Conservation (phyloP, 805 yeast genomes). For the Blastobotrys attinorum region DNA sequence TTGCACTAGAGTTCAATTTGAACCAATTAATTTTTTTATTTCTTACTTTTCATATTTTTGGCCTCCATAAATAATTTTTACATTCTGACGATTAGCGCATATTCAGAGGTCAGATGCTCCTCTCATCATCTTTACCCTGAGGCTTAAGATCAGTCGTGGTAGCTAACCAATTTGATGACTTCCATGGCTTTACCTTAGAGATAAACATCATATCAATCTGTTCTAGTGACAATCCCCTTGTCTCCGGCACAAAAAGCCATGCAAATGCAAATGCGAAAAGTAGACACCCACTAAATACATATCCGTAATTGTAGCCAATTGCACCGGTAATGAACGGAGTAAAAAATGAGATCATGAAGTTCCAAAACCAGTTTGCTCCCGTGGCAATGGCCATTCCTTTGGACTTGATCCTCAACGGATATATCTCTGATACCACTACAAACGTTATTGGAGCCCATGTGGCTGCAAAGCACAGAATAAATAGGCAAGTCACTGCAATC, state of each 20-base stretch:
- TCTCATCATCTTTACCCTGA: no score
- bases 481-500: conserved; percentile 35
- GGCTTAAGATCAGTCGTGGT: no score
- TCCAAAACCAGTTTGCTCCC: conserved; percentile 37
- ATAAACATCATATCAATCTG: conserved; percentile 38
- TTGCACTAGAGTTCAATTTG: no score
- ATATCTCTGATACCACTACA: conserved; percentile 61
- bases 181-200: neutral
- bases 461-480: conserved; percentile 43
- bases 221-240: conserved; percentile 74
- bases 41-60: no score
- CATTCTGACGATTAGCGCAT: no score
- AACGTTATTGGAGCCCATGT: conserved; percentile 62
- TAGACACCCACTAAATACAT: conserved; percentile 54
- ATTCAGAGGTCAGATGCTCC: no score
- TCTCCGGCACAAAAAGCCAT: conserved; percentile 65
- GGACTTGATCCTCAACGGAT: conserved; percentile 51
- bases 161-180: neutral
- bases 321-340: conserved; percentile 59
- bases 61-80: no score
- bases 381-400: conserved; percentile 52
- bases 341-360: conserved; percentile 55
- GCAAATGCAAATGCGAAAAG: conserved; percentile 55
- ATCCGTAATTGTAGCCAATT: conserved; percentile 62
- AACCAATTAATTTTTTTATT: no score